Conservation (phyloP, 352 stramenopile genomes). For the Phytopythium litorale region DNA sequence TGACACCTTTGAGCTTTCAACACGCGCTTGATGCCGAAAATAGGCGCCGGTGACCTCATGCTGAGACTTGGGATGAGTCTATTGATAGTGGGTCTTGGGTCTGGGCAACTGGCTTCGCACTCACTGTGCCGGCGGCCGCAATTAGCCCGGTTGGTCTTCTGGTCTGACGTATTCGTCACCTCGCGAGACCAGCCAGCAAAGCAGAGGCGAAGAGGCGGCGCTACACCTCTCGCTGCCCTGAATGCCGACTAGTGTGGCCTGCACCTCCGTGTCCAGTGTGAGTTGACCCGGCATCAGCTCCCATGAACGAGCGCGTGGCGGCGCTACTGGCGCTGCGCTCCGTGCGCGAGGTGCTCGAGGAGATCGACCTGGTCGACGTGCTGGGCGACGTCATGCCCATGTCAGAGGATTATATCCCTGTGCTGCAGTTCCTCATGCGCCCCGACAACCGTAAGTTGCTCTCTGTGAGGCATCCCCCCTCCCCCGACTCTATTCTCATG, state of each 20-base stretch:
- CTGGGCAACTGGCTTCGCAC: neutral
- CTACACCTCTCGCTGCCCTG: neutral
- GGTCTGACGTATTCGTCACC: neutral
- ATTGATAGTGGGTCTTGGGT: too few species aligned
- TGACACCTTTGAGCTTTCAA: neutral
- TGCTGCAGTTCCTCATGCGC: slow-evolving; percentile 55
- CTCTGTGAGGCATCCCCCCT: too few species aligned
- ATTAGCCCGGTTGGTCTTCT: neutral
- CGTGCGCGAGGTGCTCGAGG: slow-evolving; percentile 37
- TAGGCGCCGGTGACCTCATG: too few species aligned
- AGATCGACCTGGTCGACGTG: slow-evolving; percentile 44
- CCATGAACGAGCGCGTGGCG: slow-evolving; percentile 46
- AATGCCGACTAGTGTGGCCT: neutral
- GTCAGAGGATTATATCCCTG: slow-evolving; percentile 56
- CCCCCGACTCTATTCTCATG: too few species aligned
- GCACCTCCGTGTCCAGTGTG: neutral
- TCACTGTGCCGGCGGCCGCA: neutral
- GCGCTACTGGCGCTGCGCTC: slow-evolving; percentile 40
- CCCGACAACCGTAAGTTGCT: slow-evolving; percentile 48
- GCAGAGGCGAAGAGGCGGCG: neutral
- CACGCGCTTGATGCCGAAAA: too few species aligned
- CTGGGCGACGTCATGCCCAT: slow-evolving; percentile 40
- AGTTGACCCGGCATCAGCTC: neutral
- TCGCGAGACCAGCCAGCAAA: neutral
- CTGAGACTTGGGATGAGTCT: too few species aligned